Evolutionary conservation across 305 asterid species (phyloP).

Genomic region (Fraxinus albicans): DNA sequence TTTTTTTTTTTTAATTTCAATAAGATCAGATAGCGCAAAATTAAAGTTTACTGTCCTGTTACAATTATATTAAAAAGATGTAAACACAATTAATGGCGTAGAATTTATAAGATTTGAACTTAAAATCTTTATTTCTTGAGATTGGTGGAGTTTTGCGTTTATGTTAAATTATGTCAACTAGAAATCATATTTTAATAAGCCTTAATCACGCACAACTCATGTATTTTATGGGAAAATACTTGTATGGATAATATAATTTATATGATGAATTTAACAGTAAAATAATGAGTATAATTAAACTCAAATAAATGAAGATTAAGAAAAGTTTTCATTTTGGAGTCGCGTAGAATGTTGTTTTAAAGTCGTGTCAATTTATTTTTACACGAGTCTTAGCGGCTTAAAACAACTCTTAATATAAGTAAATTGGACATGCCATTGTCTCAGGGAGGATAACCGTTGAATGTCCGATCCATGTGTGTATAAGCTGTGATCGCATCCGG

Average conservation of each 20-base stretch:
- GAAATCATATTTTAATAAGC: not conserved
- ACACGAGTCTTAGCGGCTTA: not conserved
- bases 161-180: not conserved
- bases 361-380: too few relatives aligned
- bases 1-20: not conserved
- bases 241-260: not conserved
- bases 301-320: not conserved
- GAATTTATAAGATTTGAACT: not conserved
- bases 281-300: not conserved
- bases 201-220: not conserved
- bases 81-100: not conserved
- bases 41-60: not conserved
- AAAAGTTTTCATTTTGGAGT: not conserved
- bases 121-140: not conserved
- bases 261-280: not conserved
- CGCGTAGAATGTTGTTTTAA: not conserved
- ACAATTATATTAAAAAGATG: not conserved
- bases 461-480: too few relatives aligned
- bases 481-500: too few relatives aligned
- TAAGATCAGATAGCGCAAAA: not conserved
- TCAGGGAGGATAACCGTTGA: too few relatives aligned
- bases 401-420: not conserved
- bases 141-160: not conserved
- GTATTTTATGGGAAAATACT: not conserved
- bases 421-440: too few relatives aligned